Conservation (phyloP, 2,329 filamentous ascomycete species). For the Neofusicoccum parvum region DNA sequence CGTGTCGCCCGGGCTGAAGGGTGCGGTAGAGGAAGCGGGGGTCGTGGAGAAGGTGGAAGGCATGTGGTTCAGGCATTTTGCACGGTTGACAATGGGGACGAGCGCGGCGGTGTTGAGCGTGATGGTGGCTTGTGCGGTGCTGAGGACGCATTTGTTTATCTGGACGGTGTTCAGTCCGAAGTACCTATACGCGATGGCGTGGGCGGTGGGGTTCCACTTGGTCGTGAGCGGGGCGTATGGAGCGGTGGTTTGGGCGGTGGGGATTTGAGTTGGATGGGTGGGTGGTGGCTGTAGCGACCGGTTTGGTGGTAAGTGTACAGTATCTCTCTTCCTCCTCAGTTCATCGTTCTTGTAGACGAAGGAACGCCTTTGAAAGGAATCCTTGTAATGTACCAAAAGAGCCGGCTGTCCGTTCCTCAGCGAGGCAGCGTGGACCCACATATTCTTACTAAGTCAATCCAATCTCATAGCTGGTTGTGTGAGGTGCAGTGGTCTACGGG, state of each 20-base stretch:
- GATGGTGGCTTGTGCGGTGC: conserved; percentile 82
- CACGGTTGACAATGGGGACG: conserved; percentile 70
- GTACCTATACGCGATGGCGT: conserved; percentile 88
- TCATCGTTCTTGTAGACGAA: too few species aligned
- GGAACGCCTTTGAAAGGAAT: too few species aligned
- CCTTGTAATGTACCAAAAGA: too few species aligned
- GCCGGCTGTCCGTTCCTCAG: too few species aligned
- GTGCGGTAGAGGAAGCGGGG: neutral
- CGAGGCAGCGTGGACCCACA: too few species aligned
- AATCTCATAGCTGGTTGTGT: too few species aligned
- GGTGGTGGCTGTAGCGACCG: too few species aligned
- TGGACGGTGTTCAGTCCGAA: conserved; percentile 99
- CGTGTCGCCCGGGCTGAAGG: conserved; percentile 23
- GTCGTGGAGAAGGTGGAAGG: neutral
- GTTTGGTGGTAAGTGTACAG: too few species aligned
- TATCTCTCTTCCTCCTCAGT: too few species aligned
- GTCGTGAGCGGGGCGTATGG: conserved; percentile 35
- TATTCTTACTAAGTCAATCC: too few species aligned
- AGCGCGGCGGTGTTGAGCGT: conserved; percentile 68
- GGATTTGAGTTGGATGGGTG: neutral
- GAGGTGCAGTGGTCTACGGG: too few species aligned
- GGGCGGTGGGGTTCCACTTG: conserved; percentile 82
- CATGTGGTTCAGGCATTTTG: conserved; percentile 51
- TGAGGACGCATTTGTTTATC: conserved; percentile 91
- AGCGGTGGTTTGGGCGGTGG: conserved; percentile 31